Percentiles rank a stretch among this genome's conserved stretches.
These are phyloP conservation scores for Colletotrichum orbiculare DNA, from an alignment of 2,329 filamentous ascomycete genomes.

Conservation along the genomic window DNA sequence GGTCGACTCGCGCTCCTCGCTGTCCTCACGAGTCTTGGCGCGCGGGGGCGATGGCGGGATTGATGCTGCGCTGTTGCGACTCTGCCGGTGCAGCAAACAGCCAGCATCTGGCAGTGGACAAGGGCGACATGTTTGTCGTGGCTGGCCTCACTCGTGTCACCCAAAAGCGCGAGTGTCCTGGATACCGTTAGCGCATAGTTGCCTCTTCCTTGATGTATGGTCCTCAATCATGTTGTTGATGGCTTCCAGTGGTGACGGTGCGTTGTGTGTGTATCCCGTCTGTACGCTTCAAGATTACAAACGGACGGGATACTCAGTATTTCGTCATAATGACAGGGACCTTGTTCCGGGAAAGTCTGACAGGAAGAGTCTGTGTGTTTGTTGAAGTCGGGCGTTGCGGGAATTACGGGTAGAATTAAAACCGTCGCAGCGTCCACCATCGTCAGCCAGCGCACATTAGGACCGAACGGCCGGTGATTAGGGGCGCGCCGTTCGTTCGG, in stretches of 20 bases:
- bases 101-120: conserved; percentile 3
- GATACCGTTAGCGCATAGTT: too few species aligned
- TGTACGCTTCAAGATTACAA: background rate
- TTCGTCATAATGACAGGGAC: conserved; percentile 21
- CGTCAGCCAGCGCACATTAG: background rate
- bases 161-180: too few species aligned
- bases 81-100: conserved; percentile 4
- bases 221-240: too few species aligned
- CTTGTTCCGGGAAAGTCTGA: background rate
- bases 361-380: background rate
- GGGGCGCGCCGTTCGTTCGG: background rate
- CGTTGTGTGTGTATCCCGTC: background rate
- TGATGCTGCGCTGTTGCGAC: background rate
- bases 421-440: background rate
- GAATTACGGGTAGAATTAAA: conserved; percentile 1
- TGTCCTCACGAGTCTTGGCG: conserved; percentile 25
- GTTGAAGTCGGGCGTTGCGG: conserved; percentile 2
- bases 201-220: too few species aligned
- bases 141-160: too few species aligned
- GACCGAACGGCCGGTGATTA: background rate
- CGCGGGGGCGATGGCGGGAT: conserved; percentile 25
- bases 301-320: background rate
- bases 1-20: conserved; percentile 6
- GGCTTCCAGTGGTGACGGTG: too few species aligned
- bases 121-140: background rate